Percentiles rank a stretch among this genome's conserved stretches.
Evolutionary conservation across 1,284 basidiomycete genomes (phyloP).

Genomic region (Ganoderma lingzhi): DNA sequence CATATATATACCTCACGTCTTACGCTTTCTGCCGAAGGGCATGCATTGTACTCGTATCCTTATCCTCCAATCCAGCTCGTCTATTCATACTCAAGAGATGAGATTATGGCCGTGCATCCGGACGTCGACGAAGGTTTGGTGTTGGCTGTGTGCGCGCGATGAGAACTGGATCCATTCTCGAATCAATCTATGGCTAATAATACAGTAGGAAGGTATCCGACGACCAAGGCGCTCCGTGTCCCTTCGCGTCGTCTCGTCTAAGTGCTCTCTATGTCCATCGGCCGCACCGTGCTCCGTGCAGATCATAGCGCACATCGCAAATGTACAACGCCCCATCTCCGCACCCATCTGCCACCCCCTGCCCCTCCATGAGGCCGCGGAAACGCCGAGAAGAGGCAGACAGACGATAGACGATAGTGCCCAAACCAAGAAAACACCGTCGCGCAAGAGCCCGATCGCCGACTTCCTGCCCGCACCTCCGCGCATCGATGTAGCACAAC

Average conservation of each 20-base stretch:
- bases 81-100: not conserved
- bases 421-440: constrained; percentile 2
- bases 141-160: not conserved
- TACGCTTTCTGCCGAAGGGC: not conserved
- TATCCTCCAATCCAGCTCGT: not conserved
- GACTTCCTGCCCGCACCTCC: not conserved
- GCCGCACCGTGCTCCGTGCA: not conserved
- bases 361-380: not conserved
- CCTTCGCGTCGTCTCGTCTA: constrained; percentile 5
- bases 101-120: not conserved
- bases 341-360: not conserved
- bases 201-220: constrained; percentile 11
- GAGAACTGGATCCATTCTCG: not conserved
- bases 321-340: not conserved
- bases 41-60: not conserved
- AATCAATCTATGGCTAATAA: constrained; percentile 6
- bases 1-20: not conserved
- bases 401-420: not conserved
- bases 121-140: not conserved
- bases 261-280: constrained; percentile 8
- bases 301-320: not conserved
- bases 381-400: not conserved
- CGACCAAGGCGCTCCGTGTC: constrained; percentile 7
- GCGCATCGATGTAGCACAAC: not conserved
- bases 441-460: not conserved